A percentile compares a stretch with the other conserved stretches of the same genome.
These are phyloP conservation scores for Hemisphaericaspora nanyangensis DNA, from an alignment of 805 yeast species.

Conservation along the genomic window DNA sequence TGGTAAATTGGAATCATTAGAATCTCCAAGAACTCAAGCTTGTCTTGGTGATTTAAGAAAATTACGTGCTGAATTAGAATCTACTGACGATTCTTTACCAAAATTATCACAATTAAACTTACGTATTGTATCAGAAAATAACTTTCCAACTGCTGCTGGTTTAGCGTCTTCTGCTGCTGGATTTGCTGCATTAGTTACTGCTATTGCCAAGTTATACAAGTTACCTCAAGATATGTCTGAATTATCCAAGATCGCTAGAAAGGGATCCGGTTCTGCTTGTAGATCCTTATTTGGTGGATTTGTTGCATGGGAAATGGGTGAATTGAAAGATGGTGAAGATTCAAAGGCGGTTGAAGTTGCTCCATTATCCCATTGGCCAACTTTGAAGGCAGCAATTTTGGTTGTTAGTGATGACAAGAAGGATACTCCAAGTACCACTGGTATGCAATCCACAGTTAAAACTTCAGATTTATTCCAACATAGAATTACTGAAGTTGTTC, in stretches of 20 bases:
- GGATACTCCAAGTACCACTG: slow-evolving; percentile 91
- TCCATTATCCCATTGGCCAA: slow-evolving; percentile 82
- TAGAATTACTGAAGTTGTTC: slow-evolving; percentile 80
- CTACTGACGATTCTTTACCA: slow-evolving; percentile 50
- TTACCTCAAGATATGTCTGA: slow-evolving; percentile 85
- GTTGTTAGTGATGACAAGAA: slow-evolving; percentile 93
- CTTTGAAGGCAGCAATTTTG: slow-evolving; percentile 77
- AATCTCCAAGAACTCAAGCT: slow-evolving; percentile 59
- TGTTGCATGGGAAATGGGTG: slow-evolving; percentile 99
- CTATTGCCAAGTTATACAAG: slow-evolving; percentile 81
- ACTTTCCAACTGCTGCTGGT: slow-evolving; percentile 99
- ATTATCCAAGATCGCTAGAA: slow-evolving; percentile 89
- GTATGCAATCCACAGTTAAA: slow-evolving; percentile 93
- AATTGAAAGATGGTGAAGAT: slow-evolving; percentile 70
- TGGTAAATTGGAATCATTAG: slow-evolving; percentile 73
- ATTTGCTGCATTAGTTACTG: slow-evolving; percentile 88
- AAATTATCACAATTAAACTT: slow-evolving; percentile 60
- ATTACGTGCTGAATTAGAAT: slow-evolving; percentile 62
- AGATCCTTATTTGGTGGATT: slow-evolving; percentile 95
- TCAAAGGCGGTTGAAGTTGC: slow-evolving; percentile 93
- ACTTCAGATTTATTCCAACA: slow-evolving; percentile 84
- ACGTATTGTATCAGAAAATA: slow-evolving; percentile 87
- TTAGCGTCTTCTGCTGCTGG: slow-evolving; percentile 98
- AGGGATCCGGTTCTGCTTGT: slow-evolving; percentile 98
- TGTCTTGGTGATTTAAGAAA: slow-evolving; percentile 73